phyloP scores from a whole-genome alignment of 2,329 filamentous ascomycete genomes.

The Madurella mycetomatis region DNA sequence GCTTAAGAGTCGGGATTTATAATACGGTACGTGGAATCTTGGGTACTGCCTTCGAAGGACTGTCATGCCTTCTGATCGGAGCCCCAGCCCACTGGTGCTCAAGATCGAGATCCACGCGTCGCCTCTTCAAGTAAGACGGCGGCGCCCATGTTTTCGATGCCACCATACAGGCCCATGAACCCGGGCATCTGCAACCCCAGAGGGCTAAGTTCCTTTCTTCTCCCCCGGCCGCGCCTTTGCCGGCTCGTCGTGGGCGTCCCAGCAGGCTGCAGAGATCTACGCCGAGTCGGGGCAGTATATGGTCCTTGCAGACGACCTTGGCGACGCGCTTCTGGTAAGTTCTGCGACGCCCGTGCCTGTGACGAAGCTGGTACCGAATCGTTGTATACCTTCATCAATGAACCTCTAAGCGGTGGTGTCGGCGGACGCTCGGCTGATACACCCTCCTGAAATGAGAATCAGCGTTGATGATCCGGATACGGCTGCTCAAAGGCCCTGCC shows the following conservation, averaged over 20 bases:
- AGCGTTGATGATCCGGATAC: background rate
- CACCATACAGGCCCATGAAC: conserved; percentile 44
- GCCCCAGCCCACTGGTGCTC: background rate
- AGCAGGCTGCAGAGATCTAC: conserved; percentile 21
- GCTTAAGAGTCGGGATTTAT: too few relatives aligned
- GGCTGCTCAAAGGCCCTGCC: background rate
- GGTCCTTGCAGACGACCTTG: conserved; percentile 40
- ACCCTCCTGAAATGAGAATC: background rate
- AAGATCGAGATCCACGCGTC: conserved; percentile 10
- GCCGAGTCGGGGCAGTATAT: conserved; percentile 40
- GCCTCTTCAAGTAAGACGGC: conserved; percentile 32
- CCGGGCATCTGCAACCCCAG: conserved; percentile 39
- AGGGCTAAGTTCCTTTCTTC: conserved; percentile 33
- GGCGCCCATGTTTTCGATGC: conserved; percentile 46
- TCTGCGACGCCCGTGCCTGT: conserved; percentile 48
- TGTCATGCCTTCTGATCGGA: background rate
- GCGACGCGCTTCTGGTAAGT: conserved; percentile 47
- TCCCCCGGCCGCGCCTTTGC: conserved; percentile 16
- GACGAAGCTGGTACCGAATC: conserved; percentile 40
- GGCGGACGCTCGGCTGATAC: conserved; percentile 14
- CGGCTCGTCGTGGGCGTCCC: conserved; percentile 21
- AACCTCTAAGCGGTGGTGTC: conserved; percentile 22
- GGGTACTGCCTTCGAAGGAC: too few relatives aligned
- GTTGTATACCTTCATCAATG: conserved; percentile 41
- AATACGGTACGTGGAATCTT: too few relatives aligned